phyloP scores from a whole-genome alignment of 768 basidiomycete genomes.

The Paxillus involutus region DNA sequence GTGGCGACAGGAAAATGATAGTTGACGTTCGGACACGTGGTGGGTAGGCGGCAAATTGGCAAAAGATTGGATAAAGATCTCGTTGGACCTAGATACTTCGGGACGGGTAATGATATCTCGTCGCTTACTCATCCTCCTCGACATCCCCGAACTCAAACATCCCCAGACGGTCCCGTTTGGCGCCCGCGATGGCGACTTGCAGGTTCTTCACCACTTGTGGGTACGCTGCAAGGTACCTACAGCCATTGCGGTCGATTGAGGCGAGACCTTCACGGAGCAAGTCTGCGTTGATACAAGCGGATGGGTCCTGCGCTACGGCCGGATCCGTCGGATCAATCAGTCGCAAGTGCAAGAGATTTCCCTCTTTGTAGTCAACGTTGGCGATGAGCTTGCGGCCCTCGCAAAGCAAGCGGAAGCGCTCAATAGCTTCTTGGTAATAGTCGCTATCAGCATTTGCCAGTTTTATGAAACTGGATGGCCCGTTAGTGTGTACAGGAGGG shows the following conservation, averaged over 20 bases:
- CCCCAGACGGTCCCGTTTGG: conserved; percentile 74
- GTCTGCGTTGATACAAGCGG: conserved; percentile 85
- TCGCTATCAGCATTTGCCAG: conserved; percentile 80
- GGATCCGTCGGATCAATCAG: conserved; percentile 89
- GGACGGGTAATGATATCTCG: conserved; percentile 14
- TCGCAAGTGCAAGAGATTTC: conserved; percentile 77
- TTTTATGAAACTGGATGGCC: conserved; percentile 71
- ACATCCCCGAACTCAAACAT: conserved; percentile 94
- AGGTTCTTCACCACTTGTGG: conserved; percentile 66
- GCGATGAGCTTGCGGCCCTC: conserved; percentile 96
- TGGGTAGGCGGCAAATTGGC: neutral
- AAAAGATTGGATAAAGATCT: conserved; percentile 12
- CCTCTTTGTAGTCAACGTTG: conserved; percentile 89
- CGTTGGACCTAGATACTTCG: conserved; percentile 9
- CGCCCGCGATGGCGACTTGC: conserved; percentile 55
- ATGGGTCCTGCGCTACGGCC: conserved; percentile 60
- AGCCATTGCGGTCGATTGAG: conserved; percentile 72
- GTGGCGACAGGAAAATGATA: too few species aligned
- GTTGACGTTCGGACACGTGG: too few species aligned
- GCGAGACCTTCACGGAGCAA: conserved; percentile 88
- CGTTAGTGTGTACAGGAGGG: neutral
- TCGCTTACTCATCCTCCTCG: conserved; percentile 67
- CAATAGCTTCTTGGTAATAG: conserved; percentile 81
- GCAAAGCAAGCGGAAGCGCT: conserved; percentile 81
- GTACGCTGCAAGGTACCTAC: conserved; percentile 71